Evolutionary conservation across 2,329 filamentous ascomycete genomes (phyloP).

Genomic region (Pezicula carpinea): DNA sequence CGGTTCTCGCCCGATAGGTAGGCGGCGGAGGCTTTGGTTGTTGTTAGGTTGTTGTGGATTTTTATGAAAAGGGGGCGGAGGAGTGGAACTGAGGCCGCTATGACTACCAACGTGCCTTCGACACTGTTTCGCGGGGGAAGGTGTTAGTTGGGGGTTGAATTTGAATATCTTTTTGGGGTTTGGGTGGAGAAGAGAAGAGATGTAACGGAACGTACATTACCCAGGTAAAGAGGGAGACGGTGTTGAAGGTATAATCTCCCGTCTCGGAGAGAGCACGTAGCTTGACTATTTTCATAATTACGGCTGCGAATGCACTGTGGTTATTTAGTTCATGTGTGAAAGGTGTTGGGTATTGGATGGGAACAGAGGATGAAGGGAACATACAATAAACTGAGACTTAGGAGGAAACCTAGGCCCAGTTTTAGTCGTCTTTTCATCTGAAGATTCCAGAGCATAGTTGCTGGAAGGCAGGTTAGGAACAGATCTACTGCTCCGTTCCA

Average conservation of each 20-base stretch:
- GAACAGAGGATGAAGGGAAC: too few species aligned
- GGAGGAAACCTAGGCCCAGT: slow-evolving; percentile 7
- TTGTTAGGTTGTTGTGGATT: background rate
- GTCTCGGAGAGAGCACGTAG: slow-evolving; percentile 6
- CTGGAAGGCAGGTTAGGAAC: slow-evolving; percentile 10
- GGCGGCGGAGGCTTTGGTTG: background rate
- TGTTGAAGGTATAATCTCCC: slow-evolving; percentile 12
- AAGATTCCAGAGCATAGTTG: slow-evolving; percentile 12
- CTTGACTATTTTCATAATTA: slow-evolving; percentile 14
- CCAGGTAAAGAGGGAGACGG: slow-evolving; percentile 12
- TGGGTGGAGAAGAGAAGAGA: background rate
- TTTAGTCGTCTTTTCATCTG: slow-evolving; percentile 11
- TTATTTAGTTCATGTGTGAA: background rate
- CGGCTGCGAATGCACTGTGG: slow-evolving; percentile 9
- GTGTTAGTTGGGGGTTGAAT: background rate
- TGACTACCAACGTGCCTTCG: slow-evolving; percentile 13
- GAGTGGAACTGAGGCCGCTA: slow-evolving; percentile 15
- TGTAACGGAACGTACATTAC: slow-evolving; percentile 6
- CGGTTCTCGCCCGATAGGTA: too few species aligned
- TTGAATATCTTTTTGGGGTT: background rate
- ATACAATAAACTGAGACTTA: slow-evolving; percentile 12
- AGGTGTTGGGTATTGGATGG: too few species aligned
- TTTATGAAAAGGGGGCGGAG: slow-evolving; percentile 12
- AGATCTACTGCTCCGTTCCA: slow-evolving; percentile 9
- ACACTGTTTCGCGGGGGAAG: slow-evolving; percentile 4